Evolutionary conservation across 129 eudicot genomes (phyloP), one percentile per base, ranked within the genome.

Genomic region (Flaveria brownii): DNA sequence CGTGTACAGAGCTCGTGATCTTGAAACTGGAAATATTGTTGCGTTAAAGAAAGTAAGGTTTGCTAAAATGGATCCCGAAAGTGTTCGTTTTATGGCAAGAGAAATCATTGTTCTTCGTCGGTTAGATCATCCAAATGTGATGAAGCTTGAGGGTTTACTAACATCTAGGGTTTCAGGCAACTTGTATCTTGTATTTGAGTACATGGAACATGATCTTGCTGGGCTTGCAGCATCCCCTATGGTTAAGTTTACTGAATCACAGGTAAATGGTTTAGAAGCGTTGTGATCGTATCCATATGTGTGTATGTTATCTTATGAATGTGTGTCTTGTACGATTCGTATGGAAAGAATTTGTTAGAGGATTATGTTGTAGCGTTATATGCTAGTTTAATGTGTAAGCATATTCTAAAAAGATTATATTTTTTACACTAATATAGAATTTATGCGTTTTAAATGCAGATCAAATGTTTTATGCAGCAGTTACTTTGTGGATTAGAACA

Each of bases 141-240:
- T 90, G 92, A 90, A 86, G 83, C 92, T 90, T 78, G 92, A 90
- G 84, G 96, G 92, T 52, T 74, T 90, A 51, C 85, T 90, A 68
- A 87, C 92, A 55, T 90, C 96, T 15, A 82, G 91, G 89, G 90
- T 86, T 10, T 86, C 96, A 11, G 92, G 96, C 71, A 90, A 83
- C 86, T 66, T 90, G 62, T 90, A 87, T 82, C 96, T 90, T 82
- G 96, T 87, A 76, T 90, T 90, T 82, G 93, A 90, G 67, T 90
- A 90, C 83, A 90, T 87, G 96, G 96, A 90, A 17, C 96, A 90
- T 72, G 96, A 90, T 82, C 93, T 90, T 74, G 85, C 93, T 1
- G 96, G 96, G 52, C 93, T 90, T 56, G 87, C 86, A 46, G 91
- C 91, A 77, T 87, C 92, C 17, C 92, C 92, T 20, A 50, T 47